phyloP scores from a whole-genome alignment of 192 early-diverging fungal genomes.

The Coemansia guatemalensis region DNA sequence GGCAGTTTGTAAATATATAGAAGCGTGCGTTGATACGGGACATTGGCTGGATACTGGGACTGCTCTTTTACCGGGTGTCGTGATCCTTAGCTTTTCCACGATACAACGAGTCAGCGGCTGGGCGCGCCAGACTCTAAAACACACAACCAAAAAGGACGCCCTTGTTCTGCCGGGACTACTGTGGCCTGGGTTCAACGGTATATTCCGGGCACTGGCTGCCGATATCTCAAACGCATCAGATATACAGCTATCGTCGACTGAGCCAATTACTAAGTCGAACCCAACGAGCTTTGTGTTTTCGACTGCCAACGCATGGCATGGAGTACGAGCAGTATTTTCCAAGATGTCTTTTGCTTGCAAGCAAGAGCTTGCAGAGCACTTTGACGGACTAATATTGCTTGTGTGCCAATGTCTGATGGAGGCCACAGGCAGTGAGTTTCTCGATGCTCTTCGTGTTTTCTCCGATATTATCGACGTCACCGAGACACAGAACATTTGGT shows the following conservation, averaged over 20 bases:
- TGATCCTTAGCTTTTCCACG: constrained; percentile 22
- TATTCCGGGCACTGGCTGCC: constrained; percentile 16
- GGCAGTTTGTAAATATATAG: constrained; percentile 17
- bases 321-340: constrained; percentile 25
- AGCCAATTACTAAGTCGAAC: not conserved
- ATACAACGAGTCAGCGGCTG: constrained; percentile 20
- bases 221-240: not conserved
- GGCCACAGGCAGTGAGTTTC: constrained; percentile 22
- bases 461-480: constrained; percentile 22
- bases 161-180: not conserved
- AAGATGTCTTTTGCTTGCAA: constrained; percentile 21
- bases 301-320: constrained; percentile 28
- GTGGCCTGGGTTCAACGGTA: constrained; percentile 11
- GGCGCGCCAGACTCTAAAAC: constrained; percentile 36
- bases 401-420: constrained; percentile 18
- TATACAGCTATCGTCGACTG: constrained; percentile 3
- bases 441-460: constrained; percentile 35
- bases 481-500: constrained; percentile 23
- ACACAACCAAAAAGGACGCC: constrained; percentile 16
- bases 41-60: constrained; percentile 23
- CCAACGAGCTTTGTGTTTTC: constrained; percentile 28
- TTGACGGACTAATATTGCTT: constrained; percentile 24
- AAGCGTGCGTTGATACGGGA: constrained; percentile 8
- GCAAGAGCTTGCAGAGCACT: constrained; percentile 16
- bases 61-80: constrained; percentile 28